Percentiles rank a stretch among this genome's conserved stretches.
Conservation (phyloP, 805 yeast species). For the Candida silvicultrix region DNA sequence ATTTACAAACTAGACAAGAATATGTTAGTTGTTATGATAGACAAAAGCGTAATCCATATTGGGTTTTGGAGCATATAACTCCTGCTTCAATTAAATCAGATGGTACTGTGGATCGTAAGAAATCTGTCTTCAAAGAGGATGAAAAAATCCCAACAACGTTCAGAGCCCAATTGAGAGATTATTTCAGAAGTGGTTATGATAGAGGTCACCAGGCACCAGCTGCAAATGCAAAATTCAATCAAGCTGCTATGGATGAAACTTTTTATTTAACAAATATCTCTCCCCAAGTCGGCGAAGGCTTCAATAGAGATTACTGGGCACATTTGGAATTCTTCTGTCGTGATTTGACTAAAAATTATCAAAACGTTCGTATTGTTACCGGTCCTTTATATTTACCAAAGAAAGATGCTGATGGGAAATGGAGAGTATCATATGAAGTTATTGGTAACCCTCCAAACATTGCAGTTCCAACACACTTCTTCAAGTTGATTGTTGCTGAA, state of each 20-base stretch:
- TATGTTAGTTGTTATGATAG: slow-evolving; percentile 86
- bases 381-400: slow-evolving; percentile 92
- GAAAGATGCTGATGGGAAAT: slow-evolving; percentile 71
- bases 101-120: slow-evolving; percentile 63
- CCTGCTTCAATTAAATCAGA: slow-evolving; percentile 51
- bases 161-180: slow-evolving; percentile 74
- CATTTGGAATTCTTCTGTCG: slow-evolving; percentile 89
- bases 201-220: slow-evolving; percentile 98
- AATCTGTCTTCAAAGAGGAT: slow-evolving; percentile 83
- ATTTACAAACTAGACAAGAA: slow-evolving; percentile 64
- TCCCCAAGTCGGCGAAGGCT: slow-evolving; percentile 97
- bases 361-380: slow-evolving; percentile 78
- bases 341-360: slow-evolving; percentile 63
- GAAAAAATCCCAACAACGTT: slow-evolving; percentile 70
- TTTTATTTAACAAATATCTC: slow-evolving; percentile 85
- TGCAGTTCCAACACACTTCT: slow-evolving; percentile 97
- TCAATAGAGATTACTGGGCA: slow-evolving; percentile 97
- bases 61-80: slow-evolving; percentile 84
- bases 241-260: slow-evolving; percentile 92
- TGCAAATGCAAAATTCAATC: slow-evolving; percentile 90
- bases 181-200: slow-evolving; percentile 92
- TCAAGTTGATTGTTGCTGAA: slow-evolving; percentile 86
- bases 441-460: slow-evolving; percentile 95
- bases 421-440: slow-evolving; percentile 79
- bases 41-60: slow-evolving; percentile 76